Percentiles rank a stretch among this genome's conserved stretches.
Evolutionary conservation across 225 moss, liverwort and hornwort genomes (phyloP).

Genomic region (Rhytidiadelphus loreus): DNA sequence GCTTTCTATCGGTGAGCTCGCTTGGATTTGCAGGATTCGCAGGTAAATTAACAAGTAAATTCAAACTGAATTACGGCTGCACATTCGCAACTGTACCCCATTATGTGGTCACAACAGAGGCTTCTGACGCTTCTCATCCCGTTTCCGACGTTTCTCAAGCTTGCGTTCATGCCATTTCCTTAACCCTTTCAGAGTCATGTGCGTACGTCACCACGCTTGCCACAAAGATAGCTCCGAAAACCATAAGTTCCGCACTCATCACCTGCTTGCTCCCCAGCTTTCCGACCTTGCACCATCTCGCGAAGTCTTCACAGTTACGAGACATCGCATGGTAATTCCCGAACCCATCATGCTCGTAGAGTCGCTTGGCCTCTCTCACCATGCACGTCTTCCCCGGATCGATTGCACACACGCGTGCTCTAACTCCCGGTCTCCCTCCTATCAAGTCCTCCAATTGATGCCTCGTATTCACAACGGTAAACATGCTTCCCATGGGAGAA

Average conservation of each 20-base stretch:
- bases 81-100: background rate
- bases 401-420: background rate
- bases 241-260: background rate
- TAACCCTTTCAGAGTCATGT: background rate
- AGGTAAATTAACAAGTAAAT: background rate
- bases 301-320: background rate
- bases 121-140: background rate
- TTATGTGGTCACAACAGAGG: background rate
- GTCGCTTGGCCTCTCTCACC: background rate
- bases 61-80: background rate
- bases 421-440: background rate
- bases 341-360: background rate
- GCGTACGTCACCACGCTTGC: background rate
- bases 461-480: background rate
- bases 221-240: background rate
- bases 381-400: background rate
- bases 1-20: background rate
- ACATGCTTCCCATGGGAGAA: background rate
- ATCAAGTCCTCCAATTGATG: rapidly evolving
- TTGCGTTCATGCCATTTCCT: background rate
- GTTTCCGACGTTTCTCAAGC: background rate
- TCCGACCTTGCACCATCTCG: background rate
- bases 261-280: background rate
- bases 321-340: background rate
- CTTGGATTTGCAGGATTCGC: background rate